Conservation (phyloP, 2,329 filamentous ascomycete species). For the Alternaria brassicae region DNA sequence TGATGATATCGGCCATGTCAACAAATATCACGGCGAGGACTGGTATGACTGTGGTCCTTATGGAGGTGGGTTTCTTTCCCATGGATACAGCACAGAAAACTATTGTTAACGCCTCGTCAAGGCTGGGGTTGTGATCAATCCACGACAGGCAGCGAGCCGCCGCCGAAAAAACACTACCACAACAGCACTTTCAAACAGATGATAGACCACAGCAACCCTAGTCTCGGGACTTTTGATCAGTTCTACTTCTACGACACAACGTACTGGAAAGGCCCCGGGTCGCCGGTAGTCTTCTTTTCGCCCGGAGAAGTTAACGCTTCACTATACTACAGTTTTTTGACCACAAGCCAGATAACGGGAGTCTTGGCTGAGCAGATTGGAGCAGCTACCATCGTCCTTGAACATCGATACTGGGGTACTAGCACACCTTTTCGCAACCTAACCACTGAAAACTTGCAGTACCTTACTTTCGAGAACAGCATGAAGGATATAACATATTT, state of each 20-base stretch:
- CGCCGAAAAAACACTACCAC: neutral
- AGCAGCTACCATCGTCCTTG: neutral
- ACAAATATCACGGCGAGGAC: neutral
- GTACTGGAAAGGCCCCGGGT: neutral
- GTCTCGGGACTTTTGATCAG: neutral
- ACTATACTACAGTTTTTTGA: neutral
- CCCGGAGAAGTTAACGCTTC: neutral
- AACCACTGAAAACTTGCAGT: neutral
- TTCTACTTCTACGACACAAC: neutral
- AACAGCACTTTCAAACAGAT: conserved; percentile 1
- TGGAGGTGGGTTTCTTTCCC: neutral
- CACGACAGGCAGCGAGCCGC: neutral
- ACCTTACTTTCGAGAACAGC: conserved; percentile 1
- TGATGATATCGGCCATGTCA: neutral
- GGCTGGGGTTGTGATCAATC: neutral
- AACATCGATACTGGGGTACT: neutral
- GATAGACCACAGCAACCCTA: neutral
- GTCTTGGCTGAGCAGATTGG: neutral
- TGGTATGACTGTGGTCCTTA: conserved; percentile 1
- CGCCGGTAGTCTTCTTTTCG: neutral
- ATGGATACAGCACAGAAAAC: neutral
- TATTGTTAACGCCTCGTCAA: neutral
- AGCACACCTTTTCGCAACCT: neutral
- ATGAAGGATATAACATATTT: neutral
- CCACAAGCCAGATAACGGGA: neutral